Base-by-base conservation (phyloP, 192 early-diverging fungal species). In the Mortierella antarctica region DNA sequence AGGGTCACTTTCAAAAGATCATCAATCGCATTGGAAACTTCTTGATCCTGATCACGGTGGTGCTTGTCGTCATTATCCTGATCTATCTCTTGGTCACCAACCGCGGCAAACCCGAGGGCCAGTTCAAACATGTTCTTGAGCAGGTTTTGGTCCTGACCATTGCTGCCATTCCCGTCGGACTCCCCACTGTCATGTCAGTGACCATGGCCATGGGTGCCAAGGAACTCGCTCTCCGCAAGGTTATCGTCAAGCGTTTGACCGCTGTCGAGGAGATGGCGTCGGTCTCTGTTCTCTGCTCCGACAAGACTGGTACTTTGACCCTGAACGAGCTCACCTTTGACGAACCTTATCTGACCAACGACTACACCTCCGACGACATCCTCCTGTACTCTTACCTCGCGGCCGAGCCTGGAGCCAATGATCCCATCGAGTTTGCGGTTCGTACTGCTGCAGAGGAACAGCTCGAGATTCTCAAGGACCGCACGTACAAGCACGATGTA, bases 121-220 rank as follows among this genome's bases (percentile, higher is more conserved):
- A 52, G 11, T 71, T 82, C 58, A 70, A 81, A 14, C 58, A 70
- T 2, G 88, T 90, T 6, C 71, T 96, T 63, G 83, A 88, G 57
- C 71, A 92, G n/a, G 93, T 95, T 48, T 83, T 96, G 7, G 88
- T 96, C 55, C 84, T 97, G 55, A 95, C 93, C 0, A 91, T 96
- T 18, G 95, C 95, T 54, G 94, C 94, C 55, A 95, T 96, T 66
- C 97, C 97, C 39, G 93, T 97, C 41, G 97, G 97, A 83, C 90
- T 98, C 31, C 97, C 96, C 40, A 96, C 97, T 7, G 95, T 97
- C 57, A 91, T 98, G 92, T 95, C 95, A 8, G 96, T 98, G 10
- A 98, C 97, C 31, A 97, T 98, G 96, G 97, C 97, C 11, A 92
- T 98, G 65, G 97, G 97, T 68, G 95, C 96, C 61, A 91, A 91